Base-by-base conservation (phyloP, 345 rosid genomes). In the Bruguiera gymnorhiza region DNA sequence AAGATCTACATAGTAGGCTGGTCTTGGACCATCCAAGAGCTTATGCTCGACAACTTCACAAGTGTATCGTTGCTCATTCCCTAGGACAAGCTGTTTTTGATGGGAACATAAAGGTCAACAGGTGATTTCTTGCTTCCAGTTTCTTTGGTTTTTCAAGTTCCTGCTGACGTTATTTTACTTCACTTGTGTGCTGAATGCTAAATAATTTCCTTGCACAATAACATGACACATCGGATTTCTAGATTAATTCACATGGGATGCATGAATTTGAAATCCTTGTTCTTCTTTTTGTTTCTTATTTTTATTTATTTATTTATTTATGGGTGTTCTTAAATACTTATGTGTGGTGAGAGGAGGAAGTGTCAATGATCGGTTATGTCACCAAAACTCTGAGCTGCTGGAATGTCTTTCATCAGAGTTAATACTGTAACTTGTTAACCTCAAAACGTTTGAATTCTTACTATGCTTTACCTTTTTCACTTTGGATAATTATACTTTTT, bases 11-110 rank as follows among this genome's bases (percentile, higher is more conserved):
- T 64, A 90, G 97, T 66, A 86, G 80, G 66, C 81, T 95, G 56
- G 79, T 95, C 56, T 73, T 95, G 81, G 99, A 95, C 82, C 92
- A 92, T 87, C 99, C 97, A 8, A 81, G 86, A 50, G 99, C 97
- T 70, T 70, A 60, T 79, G 78, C 92, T 10, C 86, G 80, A 30
- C 99, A 95, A 73, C 90, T 95, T 71, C 99, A 90, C 74, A 92
- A 95, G 83, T 95, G 96, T 71, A 95, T 95, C 9, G 96, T 95
- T 71, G 99, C 89, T 75, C 88, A 92, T 83, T 85, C 97, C 6
- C 79, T 68, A 62, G 97, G 97, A 60, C 99, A 90, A 81, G 97
- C 97, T 46, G 97, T 95, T 70, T 92, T 95, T 48, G 96, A 95
- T 73, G 97, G 99, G 81, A 92, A 92, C 32, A 83, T 92, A 27